Evolutionary conservation across 352 stramenopile genomes (phyloP), one percentile per base, ranked within the genome.

Genomic region (Pythium grandisporangium): DNA sequence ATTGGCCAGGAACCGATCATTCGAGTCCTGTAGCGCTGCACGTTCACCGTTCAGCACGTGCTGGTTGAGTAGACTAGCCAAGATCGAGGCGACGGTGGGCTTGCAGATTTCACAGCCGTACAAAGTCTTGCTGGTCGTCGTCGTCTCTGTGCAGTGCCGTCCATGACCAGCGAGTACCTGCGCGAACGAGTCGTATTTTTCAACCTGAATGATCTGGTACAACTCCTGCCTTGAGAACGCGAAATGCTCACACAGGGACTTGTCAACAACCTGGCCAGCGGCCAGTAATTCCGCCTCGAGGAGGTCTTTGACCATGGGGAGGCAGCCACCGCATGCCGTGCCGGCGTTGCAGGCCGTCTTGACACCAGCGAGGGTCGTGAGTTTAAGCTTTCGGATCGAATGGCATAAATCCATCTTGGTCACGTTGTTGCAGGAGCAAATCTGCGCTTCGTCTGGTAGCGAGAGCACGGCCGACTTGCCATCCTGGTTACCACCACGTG

Each of bases 371-470:
- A 95, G 49, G 48, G 84, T 73, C 24, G 62, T 58, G 67, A 83
- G 39, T 62, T 86, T 90, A 26, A 91, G 60, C 19, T 90, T 69
- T 22, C 72, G 68, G 46, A 96, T 88, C 6, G 60, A 44, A 17
- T 50, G 45, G 39, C 69, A 82, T 55, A 97, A 84, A 5, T 77
- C 53, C 6, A 84, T 84, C 41, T 86, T 80, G 35, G 58, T 93
- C 17, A 97, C 82, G 59, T 95, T 88, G 60, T 97, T 97, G 62
- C 89, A 97, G 11, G 83, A 95, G 37, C 89, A 97, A 19, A 97
- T 75, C 62, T 95, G 78, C 14, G 78, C 63, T 38, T 77, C 78
- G 21, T 95, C 85, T 17, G 78, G 66, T 30, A 83, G 66, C 33
- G 84, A 73, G 13, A 78, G 47, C 6, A 77, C 56, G 4, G 41